Conservation (phyloP, 345 rosid species). For the Eucalyptus regnans region DNA sequence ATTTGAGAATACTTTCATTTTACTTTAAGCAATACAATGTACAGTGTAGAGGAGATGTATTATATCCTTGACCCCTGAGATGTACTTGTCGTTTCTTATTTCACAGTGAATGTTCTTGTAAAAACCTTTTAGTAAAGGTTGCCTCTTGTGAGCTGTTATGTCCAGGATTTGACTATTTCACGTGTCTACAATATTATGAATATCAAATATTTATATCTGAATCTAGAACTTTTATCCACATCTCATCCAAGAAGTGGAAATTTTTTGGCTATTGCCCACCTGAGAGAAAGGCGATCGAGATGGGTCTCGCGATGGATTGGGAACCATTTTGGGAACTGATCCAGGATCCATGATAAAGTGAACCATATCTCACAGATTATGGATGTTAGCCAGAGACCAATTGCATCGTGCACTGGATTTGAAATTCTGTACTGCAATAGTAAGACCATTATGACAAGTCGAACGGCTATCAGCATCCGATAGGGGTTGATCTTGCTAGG, state of each 20-base stretch:
- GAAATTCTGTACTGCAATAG: conserved; percentile 70
- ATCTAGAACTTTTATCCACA: neutral
- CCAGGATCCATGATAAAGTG: conserved; percentile 91
- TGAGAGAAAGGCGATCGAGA: conserved; percentile 46
- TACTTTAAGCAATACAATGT: neutral
- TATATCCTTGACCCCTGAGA: neutral
- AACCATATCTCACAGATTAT: conserved; percentile 92
- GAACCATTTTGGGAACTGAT: conserved; percentile 95
- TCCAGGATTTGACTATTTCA: neutral
- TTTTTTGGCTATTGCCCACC: neutral
- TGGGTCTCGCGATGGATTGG: conserved; percentile 85
- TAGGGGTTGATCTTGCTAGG: conserved; percentile 86
- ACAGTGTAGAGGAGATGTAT: neutral
- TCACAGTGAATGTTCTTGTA: neutral
- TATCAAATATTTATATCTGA: neutral
- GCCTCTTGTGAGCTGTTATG: neutral
- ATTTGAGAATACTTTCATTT: neutral
- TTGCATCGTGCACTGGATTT: conserved; percentile 81
- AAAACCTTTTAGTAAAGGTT: neutral
- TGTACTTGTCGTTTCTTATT: neutral
- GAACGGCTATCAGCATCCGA: conserved; percentile 72
- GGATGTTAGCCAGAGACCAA: conserved; percentile 87
- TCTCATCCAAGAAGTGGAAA: neutral
- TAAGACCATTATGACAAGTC: conserved; percentile 57
- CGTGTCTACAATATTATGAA: neutral